phyloP scores from a whole-genome alignment of 306 rosid species.

The Bauhinia variegata region DNA sequence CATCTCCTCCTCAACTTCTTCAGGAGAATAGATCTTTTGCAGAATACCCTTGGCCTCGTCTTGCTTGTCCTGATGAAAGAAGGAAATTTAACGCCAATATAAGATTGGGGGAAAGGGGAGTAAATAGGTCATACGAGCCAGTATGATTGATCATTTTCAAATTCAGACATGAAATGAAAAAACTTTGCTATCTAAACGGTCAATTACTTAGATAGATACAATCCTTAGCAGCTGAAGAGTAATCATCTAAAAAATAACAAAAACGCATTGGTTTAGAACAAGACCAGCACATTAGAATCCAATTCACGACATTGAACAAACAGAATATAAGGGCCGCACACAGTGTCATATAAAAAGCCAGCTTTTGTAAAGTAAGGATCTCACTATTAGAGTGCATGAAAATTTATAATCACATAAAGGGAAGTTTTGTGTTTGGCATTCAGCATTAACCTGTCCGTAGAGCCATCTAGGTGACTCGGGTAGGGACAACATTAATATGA shows the following conservation, averaged over 20 bases:
- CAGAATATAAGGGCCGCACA: too few species aligned
- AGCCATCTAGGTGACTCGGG: conserved; percentile 95
- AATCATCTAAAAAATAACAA: too few species aligned
- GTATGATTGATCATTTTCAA: not conserved
- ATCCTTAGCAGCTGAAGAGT: too few species aligned
- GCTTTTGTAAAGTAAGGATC: not conserved
- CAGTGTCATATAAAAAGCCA: not conserved
- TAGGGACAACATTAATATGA: conserved; percentile 66
- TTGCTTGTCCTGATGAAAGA: conserved; percentile 49
- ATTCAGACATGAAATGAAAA: conserved; percentile 4
- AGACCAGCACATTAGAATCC: not conserved
- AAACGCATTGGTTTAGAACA: not conserved
- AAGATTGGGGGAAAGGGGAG: not conserved
- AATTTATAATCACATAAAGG: not conserved
- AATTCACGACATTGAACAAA: not conserved
- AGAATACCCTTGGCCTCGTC: conserved; percentile 63
- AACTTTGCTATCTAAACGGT: not conserved
- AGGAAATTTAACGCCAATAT: not conserved
- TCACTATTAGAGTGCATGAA: not conserved
- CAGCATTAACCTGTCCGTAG: conserved; percentile 59
- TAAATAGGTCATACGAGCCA: not conserved
- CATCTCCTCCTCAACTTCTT: conserved; percentile 67
- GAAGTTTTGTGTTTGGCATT: not conserved
- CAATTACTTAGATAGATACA: too few species aligned
- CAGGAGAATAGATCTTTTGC: conserved; percentile 50